Base-by-base conservation (phyloP, 371 early-diverging fungal genomes). In the Lichtheimia ramosa region DNA sequence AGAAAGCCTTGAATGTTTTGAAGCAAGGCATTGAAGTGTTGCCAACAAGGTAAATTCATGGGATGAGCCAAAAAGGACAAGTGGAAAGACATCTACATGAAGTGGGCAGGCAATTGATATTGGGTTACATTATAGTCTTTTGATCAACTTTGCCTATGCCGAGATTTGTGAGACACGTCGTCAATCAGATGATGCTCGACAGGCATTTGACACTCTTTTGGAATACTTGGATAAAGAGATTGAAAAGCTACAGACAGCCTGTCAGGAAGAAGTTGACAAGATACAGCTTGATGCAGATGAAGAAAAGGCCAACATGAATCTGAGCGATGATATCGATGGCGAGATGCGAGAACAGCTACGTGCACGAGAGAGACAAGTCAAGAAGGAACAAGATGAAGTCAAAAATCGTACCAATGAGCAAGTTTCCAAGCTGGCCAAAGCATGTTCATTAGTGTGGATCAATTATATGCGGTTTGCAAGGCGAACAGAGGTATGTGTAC, bases 381-480 rank as follows among this genome's bases (percentile, higher is more conserved):
- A 89, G 52, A 82, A 81, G 56, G 91, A 90, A 58, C 79, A 88
- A 51, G 75, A 67, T 12, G 80, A 83, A 53, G 80, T 91, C 25
- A 90, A 91, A 63, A 73, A 69, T 15, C 73, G 77, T 16, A 75
- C 81, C 56, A 75, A 87, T 54, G 77, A 79, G 25, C 84, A 90
- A 64, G 69, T 93, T 14, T 82, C 84, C 7, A 79, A 79, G 18
- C 68, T 85, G 62, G 87, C 85, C 57, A 73, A 83, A 51, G 81
- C 77, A 2, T 81, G 86, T 51, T 82, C 89, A 5, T 60, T 94
- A 28, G 87, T 88, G 12, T 96, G 94, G 93, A 89, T 96, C 59
- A 85, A 84, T 63, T 93, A 93, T 58, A 92, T 96, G 92, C 81
- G 92, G 21, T 87, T 89, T 60, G 83, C 87, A 5, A 78, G 96